Evolutionary conservation across 805 yeast genomes (phyloP).

Genomic region (Kazachstania viticola): DNA sequence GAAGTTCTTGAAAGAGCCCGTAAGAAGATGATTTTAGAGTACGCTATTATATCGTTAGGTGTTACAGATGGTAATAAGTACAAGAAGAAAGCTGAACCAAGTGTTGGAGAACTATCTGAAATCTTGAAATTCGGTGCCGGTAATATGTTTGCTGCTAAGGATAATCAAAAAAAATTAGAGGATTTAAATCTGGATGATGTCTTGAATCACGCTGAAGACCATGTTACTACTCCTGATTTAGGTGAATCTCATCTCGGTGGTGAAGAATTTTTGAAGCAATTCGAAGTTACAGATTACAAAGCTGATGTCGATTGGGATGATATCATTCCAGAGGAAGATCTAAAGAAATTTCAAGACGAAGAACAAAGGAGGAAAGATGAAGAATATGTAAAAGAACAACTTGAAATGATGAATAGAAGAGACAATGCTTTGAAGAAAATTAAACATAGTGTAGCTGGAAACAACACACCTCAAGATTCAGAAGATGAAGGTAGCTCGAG

Average conservation of each 20-base stretch:
- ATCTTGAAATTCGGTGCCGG: constrained; percentile 97
- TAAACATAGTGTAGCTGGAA: constrained; percentile 32
- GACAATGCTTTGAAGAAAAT: constrained; percentile 60
- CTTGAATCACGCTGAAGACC: constrained; percentile 93
- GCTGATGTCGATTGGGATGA: constrained; percentile 99
- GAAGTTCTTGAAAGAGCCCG: constrained; percentile 94
- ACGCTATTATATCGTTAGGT: constrained; percentile 93
- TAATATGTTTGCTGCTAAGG: constrained; percentile 91
- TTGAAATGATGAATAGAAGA: constrained; percentile 75
- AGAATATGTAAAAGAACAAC: constrained; percentile 75
- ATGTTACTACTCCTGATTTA: constrained; percentile 86
- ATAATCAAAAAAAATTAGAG: constrained; percentile 91
- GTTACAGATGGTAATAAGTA: constrained; percentile 58
- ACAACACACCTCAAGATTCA: constrained; percentile 21
- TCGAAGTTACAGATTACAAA: constrained; percentile 96
- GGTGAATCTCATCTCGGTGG: constrained; percentile 98
- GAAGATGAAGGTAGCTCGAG: constrained; percentile 31
- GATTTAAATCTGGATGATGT: constrained; percentile 93
- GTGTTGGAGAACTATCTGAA: constrained; percentile 76
- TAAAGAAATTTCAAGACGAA: constrained; percentile 78
- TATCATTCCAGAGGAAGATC: constrained; percentile 90
- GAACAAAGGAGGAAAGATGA: constrained; percentile 83
- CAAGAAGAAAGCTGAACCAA: constrained; percentile 57
- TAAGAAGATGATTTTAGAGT: constrained; percentile 94
- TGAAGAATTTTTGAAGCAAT: constrained; percentile 92